Conservation (phyloP, 108 stramenopile genomes). For the Schizochytrium sp. region DNA sequence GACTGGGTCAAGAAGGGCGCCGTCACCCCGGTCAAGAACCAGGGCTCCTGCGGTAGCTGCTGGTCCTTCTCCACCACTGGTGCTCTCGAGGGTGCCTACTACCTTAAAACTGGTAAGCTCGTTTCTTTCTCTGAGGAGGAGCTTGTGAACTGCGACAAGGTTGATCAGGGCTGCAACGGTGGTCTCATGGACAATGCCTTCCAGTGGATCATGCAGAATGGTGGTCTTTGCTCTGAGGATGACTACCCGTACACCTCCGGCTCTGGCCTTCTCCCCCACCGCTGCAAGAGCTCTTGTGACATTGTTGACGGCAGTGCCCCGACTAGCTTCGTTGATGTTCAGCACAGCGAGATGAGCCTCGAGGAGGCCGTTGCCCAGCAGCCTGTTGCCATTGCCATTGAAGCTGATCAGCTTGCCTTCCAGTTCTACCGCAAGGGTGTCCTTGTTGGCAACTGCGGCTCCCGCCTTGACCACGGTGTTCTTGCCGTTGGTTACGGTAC, state of each 20-base stretch:
- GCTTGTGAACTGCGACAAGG: slow-evolving; percentile 85
- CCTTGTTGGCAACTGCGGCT: slow-evolving; percentile 71
- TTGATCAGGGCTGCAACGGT: slow-evolving; percentile 89
- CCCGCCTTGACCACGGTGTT: slow-evolving; percentile 92
- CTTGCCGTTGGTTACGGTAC: slow-evolving; percentile 94
- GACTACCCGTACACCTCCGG: slow-evolving; percentile 89
- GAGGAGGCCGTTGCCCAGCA: slow-evolving; percentile 76
- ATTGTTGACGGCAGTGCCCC: slow-evolving; percentile 85
- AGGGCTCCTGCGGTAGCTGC: slow-evolving; percentile 88
- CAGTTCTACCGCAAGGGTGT: slow-evolving; percentile 71
- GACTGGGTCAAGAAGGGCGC: slow-evolving; percentile 87
- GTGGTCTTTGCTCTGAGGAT: slow-evolving; percentile 85
- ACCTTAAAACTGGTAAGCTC: slow-evolving; percentile 79
- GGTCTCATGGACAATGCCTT: slow-evolving; percentile 96
- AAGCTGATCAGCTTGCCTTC: slow-evolving; percentile 70
- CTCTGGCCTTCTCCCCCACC: slow-evolving; percentile 59
- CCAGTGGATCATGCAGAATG: slow-evolving; percentile 85
- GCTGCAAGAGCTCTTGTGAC: slow-evolving; percentile 72
- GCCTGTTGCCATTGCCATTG: slow-evolving; percentile 74
- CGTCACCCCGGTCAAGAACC: slow-evolving; percentile 91
- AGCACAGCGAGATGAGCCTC: slow-evolving; percentile 81
- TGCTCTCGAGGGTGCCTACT: slow-evolving; percentile 90
- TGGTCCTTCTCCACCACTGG: slow-evolving; percentile 97
- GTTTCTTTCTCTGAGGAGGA: slow-evolving; percentile 90
- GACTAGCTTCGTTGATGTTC: slow-evolving; percentile 82